Percentiles rank a stretch among this genome's conserved stretches.
Conservation (phyloP, 2,329 filamentous ascomycete genomes). For the Diplodia scrobiculata region DNA sequence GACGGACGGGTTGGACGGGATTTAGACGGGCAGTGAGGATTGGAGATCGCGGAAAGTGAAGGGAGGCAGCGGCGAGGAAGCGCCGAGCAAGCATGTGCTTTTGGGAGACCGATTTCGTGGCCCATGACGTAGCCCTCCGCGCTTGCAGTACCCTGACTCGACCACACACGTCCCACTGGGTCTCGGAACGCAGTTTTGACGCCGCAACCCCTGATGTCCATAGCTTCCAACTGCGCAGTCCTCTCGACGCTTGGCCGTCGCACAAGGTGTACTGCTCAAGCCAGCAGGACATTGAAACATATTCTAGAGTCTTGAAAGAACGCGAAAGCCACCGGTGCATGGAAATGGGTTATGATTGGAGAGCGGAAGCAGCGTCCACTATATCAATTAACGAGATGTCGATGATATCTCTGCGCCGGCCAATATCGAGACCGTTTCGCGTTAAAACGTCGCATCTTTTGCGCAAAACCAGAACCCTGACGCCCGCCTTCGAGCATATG, state of each 20-base stretch:
- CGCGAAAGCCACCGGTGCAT: too few species aligned
- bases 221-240: not conserved
- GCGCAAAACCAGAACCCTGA: slow-evolving; percentile 14
- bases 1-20: not conserved
- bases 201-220: not conserved
- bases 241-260: not conserved
- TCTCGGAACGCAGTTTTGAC: not conserved
- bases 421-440: slow-evolving; percentile 2
- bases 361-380: slow-evolving; percentile 10
- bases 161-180: not conserved
- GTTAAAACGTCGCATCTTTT: slow-evolving; percentile 9
- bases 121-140: slow-evolving; percentile 12
- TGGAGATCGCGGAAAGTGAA: not conserved
- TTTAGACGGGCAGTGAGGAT: slow-evolving; percentile 7
- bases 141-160: not conserved
- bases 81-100: slow-evolving; percentile 12
- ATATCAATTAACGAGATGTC: slow-evolving; percentile 23
- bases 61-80: slow-evolving; percentile 5
- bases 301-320: too few species aligned
- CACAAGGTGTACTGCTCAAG: not conserved
- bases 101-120: not conserved
- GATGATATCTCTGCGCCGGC: slow-evolving; percentile 4
- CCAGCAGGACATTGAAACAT: not conserved
- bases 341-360: not conserved
- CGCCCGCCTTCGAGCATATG: slow-evolving; percentile 10